Base-by-base conservation (phyloP, 768 basidiomycete genomes). In the Phanerochaete sordida region DNA sequence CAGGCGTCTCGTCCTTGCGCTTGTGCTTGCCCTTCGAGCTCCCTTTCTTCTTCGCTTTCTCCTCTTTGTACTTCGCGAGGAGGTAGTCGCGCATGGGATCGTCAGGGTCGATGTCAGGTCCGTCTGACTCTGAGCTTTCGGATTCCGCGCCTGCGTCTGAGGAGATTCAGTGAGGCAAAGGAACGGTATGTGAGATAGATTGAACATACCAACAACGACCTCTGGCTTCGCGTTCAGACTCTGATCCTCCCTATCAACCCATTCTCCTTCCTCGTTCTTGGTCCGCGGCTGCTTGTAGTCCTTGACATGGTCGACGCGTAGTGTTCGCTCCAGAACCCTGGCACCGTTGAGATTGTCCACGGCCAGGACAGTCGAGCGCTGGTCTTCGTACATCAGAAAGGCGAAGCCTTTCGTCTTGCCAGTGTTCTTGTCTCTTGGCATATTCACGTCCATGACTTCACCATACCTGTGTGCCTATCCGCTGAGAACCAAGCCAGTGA, bases 311-410 rank as follows among this genome's bases (percentile, higher is more conserved):
- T 98, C 94, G 43, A 98, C 97, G 19, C 95, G 87, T 53, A 99
- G 77, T 2, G 87, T 96, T 66, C 87, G 81, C 16, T 90, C 93
- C 31, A 97, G 77, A 44, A 98, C 88, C 56, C 85, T 85, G 49
- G 95, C 92, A 44, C 97, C 97, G 69, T 97, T 98, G 74, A 99
- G 86, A 77, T 99, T 99, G 77, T 99, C 97, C 62, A 99, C 96
- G 9, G 97, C 97, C 51, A 99, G 81, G 53, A 98, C 73, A 6
- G 97, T 99, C 61, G 93, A 96, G 50, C 93, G 84, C 75, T 99
- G 97, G 73, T 99, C 95, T 75, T 96, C 94, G 73, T 98, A 99
- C 97, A 98, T 98, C 63, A 98, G 79, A 77, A 98, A 99, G 9
- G 85, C 95, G 71, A 98, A 99, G 1, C 97, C 97, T 68, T 77